Evolutionary conservation across 2,329 filamentous ascomycete species (phyloP).

Genomic region (Tolypocladium capitatum): DNA sequence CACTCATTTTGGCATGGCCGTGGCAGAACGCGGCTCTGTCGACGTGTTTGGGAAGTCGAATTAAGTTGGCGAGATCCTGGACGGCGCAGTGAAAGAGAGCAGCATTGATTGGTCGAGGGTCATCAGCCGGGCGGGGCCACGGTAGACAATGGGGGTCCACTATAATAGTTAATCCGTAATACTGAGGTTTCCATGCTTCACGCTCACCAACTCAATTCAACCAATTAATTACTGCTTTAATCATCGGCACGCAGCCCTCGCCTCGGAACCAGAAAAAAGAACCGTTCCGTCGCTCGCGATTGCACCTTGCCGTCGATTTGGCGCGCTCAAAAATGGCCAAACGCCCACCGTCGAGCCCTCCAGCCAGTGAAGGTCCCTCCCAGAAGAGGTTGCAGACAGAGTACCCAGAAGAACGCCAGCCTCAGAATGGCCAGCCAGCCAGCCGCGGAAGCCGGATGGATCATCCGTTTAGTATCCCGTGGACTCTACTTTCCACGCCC

Average conservation of each 20-base stretch:
- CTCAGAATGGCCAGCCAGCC: background rate
- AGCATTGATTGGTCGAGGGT: constrained; percentile 4
- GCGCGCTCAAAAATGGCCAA: constrained; percentile 22
- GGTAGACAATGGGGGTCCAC: too few species aligned
- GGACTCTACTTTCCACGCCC: constrained; percentile 18
- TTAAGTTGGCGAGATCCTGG: constrained; percentile 9
- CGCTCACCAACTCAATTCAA: background rate
- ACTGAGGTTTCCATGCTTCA: background rate
- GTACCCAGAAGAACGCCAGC: background rate
- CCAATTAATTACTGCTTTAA: background rate
- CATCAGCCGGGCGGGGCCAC: background rate
- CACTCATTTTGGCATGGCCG: constrained; percentile 39
- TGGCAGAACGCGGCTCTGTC: constrained; percentile 7
- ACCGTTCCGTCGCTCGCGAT: too few species aligned
- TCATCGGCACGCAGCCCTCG: background rate
- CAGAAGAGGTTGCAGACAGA: constrained; percentile 4
- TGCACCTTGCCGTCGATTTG: background rate
- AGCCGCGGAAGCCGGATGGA: background rate
- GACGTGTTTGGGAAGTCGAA: constrained; percentile 13
- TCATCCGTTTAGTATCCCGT: background rate
- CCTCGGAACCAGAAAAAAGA: background rate
- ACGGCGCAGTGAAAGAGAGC: background rate
- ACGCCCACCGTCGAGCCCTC: constrained; percentile 10
- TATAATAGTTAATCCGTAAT: too few species aligned
- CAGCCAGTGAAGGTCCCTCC: background rate